phyloP scores from a whole-genome alignment of 2,329 filamentous ascomycete species.

The Colletotrichum costaricense region DNA sequence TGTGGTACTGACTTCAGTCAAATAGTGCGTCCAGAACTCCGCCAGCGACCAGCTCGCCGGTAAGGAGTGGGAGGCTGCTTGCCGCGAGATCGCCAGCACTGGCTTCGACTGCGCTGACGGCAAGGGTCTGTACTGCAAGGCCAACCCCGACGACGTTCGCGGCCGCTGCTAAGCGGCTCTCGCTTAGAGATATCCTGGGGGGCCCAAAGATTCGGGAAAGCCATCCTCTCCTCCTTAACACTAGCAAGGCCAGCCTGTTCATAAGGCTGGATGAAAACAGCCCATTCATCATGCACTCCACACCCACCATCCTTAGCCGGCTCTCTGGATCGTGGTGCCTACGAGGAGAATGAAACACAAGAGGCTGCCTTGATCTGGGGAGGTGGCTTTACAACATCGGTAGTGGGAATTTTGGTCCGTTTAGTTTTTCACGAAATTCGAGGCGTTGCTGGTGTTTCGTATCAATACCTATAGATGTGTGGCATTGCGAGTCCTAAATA shows the following conservation, averaged over 20 bases:
- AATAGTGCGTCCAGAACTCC: conserved; percentile 30
- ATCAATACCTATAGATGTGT: conserved; percentile 19
- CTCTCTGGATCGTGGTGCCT: conserved; percentile 19
- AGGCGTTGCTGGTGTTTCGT: conserved; percentile 31
- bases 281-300: conserved; percentile 12
- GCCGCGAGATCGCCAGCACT: conserved; percentile 32
- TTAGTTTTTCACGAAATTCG: conserved; percentile 26
- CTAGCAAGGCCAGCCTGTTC: not conserved
- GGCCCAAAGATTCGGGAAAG: not conserved
- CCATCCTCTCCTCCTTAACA: not conserved
- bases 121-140: conserved; percentile 38
- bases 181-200: not conserved
- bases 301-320: conserved; percentile 18
- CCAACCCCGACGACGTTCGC: conserved; percentile 19
- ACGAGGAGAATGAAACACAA: not conserved
- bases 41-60: conserved; percentile 33
- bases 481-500: not conserved
- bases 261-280: conserved; percentile 13
- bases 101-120: conserved; percentile 39
- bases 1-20: not conserved
- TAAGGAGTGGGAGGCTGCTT: conserved; percentile 36
- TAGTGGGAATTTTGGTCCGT: conserved; percentile 9
- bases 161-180: conserved; percentile 33
- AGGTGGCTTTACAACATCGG: conserved; percentile 8
- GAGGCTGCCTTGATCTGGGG: conserved; percentile 1